phyloP scores from a whole-genome alignment of 78 protist species.

The Bigelowiella natans region DNA sequence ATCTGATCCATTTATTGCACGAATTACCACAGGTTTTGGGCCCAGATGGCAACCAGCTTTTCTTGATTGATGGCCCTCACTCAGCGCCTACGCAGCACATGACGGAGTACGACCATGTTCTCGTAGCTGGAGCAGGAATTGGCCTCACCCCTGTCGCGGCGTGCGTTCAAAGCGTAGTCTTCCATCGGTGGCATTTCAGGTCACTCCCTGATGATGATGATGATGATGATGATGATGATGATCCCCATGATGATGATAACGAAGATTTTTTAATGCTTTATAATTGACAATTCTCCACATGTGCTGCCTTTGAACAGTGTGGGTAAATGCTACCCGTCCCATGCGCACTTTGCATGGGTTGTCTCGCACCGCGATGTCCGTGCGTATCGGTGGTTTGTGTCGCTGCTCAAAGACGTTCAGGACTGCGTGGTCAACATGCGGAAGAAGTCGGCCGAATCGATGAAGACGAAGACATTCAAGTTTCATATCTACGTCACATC shows the following conservation, averaged over 20 bases:
- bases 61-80: constrained; percentile 2
- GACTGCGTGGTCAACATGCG: neutral
- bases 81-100: constrained; percentile 1
- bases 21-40: no score
- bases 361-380: neutral
- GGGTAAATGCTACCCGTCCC: no score
- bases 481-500: neutral
- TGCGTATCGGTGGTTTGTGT: neutral
- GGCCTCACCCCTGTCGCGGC: neutral
- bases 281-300: no score
- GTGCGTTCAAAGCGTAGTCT: neutral
- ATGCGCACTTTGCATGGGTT: neutral
- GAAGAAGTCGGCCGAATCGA: neutral
- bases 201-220: no score
- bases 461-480: neutral
- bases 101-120: neutral
- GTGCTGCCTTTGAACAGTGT: no score
- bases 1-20: no score
- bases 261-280: no score
- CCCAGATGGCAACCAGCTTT: neutral
- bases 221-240: no score
- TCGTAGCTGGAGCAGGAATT: neutral
- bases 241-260: no score
- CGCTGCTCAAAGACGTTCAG: neutral
- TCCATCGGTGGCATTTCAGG: neutral